Conservation (phyloP, 192 early-diverging fungal genomes). For the Allomyces arbusculus region DNA sequence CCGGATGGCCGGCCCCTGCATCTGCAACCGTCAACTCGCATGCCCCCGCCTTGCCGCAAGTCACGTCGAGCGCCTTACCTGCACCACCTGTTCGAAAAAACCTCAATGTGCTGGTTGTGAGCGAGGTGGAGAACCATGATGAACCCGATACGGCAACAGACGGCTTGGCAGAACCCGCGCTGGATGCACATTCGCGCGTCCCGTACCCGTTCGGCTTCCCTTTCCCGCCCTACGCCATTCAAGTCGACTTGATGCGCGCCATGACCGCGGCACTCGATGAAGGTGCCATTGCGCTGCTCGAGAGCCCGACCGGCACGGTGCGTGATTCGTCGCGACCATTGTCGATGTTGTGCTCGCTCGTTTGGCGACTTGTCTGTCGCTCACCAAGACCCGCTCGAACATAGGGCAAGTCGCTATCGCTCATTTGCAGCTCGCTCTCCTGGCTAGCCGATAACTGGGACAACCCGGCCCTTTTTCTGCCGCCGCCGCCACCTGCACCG, state of each 20-base stretch:
- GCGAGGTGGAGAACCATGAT: too few species aligned
- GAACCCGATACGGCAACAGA: too few species aligned
- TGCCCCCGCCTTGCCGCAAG: too few species aligned
- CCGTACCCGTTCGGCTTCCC: conserved; percentile 29
- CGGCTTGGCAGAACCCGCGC: too few species aligned
- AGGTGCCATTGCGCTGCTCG: conserved; percentile 58
- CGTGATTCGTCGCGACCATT: conserved; percentile 1
- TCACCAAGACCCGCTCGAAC: background rate
- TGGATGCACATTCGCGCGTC: too few species aligned
- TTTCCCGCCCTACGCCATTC: conserved; percentile 49
- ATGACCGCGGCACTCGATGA: conserved; percentile 49
- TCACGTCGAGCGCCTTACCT: too few species aligned
- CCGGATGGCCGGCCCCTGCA: too few species aligned
- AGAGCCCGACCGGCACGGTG: conserved; percentile 81
- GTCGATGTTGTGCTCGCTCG: background rate
- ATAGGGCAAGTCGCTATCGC: conserved; percentile 69
- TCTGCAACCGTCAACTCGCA: too few species aligned
- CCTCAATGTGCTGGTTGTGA: too few species aligned
- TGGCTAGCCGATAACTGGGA: conserved; percentile 47
- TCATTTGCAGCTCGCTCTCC: conserved; percentile 63
- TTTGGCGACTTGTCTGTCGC: background rate
- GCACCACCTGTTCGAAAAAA: too few species aligned
- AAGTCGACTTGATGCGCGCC: conserved; percentile 52
- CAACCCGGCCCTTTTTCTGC: conserved; percentile 1
- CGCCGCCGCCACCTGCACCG: background rate